Conservation (phyloP, 257 asterid genomes). For the Nemophila menziesii region DNA sequence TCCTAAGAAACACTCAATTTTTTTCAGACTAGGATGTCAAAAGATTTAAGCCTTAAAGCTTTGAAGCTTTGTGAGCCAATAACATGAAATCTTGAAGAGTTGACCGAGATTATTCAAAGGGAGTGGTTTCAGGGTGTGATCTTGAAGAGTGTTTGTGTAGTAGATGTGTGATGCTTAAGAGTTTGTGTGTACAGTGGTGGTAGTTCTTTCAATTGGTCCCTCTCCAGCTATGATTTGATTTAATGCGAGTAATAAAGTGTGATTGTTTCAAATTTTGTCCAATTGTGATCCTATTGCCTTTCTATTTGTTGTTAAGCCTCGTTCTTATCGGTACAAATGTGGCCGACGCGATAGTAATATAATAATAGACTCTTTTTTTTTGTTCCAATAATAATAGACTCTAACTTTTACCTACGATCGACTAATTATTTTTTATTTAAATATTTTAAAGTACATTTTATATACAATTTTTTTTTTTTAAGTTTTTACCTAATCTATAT, state of each 20-base stretch:
- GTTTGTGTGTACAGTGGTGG: neutral
- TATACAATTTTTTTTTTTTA: neutral
- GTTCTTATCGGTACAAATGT: neutral
- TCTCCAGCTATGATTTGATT: no score
- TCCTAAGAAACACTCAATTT: neutral
- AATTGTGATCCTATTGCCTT: neutral
- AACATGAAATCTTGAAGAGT: neutral
- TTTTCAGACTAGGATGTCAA: neutral
- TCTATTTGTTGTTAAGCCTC: neutral
- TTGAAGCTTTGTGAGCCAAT: no score
- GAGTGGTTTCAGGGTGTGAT: conserved; percentile 2
- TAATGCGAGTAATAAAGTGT: no score
- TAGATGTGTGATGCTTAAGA: neutral
- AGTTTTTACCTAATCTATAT: no score
- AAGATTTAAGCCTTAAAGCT: neutral
- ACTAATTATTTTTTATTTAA: neutral
- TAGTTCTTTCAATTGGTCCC: conserved; percentile 4
- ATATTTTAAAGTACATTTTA: no score
- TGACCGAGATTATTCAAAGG: neutral
- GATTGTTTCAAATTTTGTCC: conserved; percentile 1
- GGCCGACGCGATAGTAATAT: no score
- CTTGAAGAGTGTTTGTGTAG: neutral
- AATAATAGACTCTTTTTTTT: no score
- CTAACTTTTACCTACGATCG: no score
- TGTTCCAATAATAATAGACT: no score